These are phyloP conservation scores for Scheffersomyces insectosa DNA, from an alignment of 1,139 yeast species.

Conservation along the genomic window DNA sequence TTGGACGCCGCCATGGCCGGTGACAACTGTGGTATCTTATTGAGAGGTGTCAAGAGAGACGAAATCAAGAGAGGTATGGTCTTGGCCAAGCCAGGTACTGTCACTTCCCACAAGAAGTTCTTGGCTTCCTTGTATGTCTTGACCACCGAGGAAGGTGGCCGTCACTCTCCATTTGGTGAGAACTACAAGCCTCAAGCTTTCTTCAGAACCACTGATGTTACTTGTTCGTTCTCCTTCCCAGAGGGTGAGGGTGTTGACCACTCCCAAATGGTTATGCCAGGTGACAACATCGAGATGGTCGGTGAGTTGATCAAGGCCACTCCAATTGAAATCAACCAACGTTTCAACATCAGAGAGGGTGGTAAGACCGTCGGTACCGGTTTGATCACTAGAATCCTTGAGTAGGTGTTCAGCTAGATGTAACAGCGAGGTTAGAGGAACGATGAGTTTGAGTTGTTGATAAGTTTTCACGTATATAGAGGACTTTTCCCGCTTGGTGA, in stretches of 20 bases:
- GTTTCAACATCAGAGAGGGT: constrained; percentile 99
- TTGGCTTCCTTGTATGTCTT: constrained; percentile 91
- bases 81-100: constrained; percentile 87
- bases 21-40: constrained; percentile 96
- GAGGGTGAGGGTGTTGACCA: constrained; percentile 77
- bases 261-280: constrained; percentile 93
- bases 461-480: background rate
- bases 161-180: constrained; percentile 96
- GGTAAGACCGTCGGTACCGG: constrained; percentile 99
- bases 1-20: constrained; percentile 97
- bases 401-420: constrained; percentile 33
- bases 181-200: constrained; percentile 98
- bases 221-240: constrained; percentile 91
- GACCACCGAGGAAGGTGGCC: constrained; percentile 98
- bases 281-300: constrained; percentile 97
- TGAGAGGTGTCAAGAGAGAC: constrained; percentile 98
- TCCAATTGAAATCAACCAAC: constrained; percentile 93
- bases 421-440: constrained; percentile 3
- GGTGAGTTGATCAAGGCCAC: constrained; percentile 89
- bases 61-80: constrained; percentile 98
- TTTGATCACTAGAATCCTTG: constrained; percentile 89
- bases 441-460: constrained; percentile 3
- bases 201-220: constrained; percentile 94
- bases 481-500: constrained; percentile 1
- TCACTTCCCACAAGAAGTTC: constrained; percentile 91